Base-by-base conservation (phyloP, 2,329 filamentous ascomycete species). In the Claviceps paspali region DNA sequence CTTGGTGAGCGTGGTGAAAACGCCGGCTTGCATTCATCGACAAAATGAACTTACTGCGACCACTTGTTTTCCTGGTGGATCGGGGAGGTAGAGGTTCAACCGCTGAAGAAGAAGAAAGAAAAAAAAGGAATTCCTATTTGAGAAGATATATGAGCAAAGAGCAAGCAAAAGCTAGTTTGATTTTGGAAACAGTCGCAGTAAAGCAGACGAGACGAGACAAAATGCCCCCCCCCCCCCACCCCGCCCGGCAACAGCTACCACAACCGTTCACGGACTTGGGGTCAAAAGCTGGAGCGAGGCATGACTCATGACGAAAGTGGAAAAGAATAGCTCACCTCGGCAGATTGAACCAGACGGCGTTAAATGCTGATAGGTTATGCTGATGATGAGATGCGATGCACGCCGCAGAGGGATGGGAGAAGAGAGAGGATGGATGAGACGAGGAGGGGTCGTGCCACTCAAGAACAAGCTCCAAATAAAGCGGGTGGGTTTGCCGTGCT, bases 381-480 rank as follows among this genome's bases (percentile, higher is more conserved):
- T 21, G 19, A 30, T 30, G 27, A 24, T 14, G 28, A 23, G 14
- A 30, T 24, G 19, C 15, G 17, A 29, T 17, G 35, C 6, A 29
- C 28, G 28, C 21, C 11, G 35, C 7, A 29, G 12, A 22, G 15
- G 15, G 22, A 11, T 19, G 27, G 28, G 30, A 10, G 14, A 36
- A n/a, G n/a, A 18, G 35, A 26, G 28, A 30, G 11, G 11, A 37
- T 27, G 9, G 22, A 36, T 2, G n/a, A n/a, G n/a, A n/a, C n/a
- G 32, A 33, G 17, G 31, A 41, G 31, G 35, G 39, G 32, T 34
- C 32, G 28, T 34, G 31, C 35, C 19, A 36, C 18, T 15, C n/a
- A 5, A 36, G 23, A 27, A n/a, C 5, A 10, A 32, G 30, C 30
- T 32, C 30, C 17, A 33, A 26, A 35, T 15, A 10, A 18, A 18